phyloP scores from a whole-genome alignment of 176 grass and related monocot species.

The Carex scoparia region DNA sequence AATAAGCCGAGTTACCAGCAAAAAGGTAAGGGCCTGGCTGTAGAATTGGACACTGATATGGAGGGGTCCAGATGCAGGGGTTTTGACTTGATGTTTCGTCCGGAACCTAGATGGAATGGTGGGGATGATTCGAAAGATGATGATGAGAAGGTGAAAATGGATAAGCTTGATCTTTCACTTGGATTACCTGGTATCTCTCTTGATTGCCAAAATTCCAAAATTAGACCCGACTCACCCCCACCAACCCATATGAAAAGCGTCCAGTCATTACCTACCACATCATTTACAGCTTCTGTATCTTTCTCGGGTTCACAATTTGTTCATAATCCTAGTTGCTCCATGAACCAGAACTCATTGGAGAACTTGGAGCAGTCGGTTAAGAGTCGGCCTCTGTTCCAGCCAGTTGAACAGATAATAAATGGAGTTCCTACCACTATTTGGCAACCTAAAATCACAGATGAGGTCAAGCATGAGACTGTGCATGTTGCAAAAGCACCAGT shows the following conservation, averaged over 20 bases:
- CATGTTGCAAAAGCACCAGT: constrained; percentile 27
- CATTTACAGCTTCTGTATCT: constrained; percentile 54
- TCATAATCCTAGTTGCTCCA: constrained; percentile 71
- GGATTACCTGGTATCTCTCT: constrained; percentile 56
- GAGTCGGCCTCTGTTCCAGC: constrained; percentile 57
- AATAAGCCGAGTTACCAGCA: constrained; percentile 42
- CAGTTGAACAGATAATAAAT: constrained; percentile 44
- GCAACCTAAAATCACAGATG: constrained; percentile 45
- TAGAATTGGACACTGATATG: constrained; percentile 29
- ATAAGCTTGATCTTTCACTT: constrained; percentile 81
- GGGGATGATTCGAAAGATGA: constrained; percentile 27
- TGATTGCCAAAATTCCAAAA: constrained; percentile 36
- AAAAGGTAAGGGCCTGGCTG: constrained; percentile 63
- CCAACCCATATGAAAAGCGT: constrained; percentile 31
- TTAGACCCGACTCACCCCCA: constrained; percentile 31
- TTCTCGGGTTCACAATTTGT: constrained; percentile 51
- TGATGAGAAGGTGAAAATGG: constrained; percentile 40
- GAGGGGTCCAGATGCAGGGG: constrained; percentile 34
- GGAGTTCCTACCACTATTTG: constrained; percentile 26
- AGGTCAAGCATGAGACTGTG: constrained; percentile 38
- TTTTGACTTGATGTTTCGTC: constrained; percentile 48
- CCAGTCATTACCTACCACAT: constrained; percentile 45
- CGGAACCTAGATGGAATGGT: constrained; percentile 25
- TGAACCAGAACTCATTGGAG: constrained; percentile 62
- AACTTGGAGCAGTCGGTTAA: constrained; percentile 69